Evolutionary conservation across 305 asterid genomes (phyloP), one percentile per base, ranked within the genome.

Genomic region (Fraxinus sp.): DNA sequence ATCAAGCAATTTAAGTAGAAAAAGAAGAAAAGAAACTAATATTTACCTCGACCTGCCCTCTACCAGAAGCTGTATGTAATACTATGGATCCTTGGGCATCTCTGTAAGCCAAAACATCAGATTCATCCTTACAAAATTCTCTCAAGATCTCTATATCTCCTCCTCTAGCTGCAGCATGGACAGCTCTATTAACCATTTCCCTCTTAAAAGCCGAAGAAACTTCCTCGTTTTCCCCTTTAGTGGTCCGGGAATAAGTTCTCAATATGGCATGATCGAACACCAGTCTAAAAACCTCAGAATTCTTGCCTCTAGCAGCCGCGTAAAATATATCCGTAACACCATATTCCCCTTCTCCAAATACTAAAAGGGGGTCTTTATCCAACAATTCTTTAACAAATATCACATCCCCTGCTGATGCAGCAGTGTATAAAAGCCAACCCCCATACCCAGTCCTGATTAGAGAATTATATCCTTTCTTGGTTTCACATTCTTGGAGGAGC

Each of bases 401-500:
- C 49, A 84, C 43, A 43, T 95, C 98, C 8, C 97, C 98, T 0
- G 97, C 94, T 0, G 97, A 83, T 39, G 98, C 95, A 20, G 98
- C 98, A 9, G 97, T 92, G 90, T 95, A 95, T 30, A 94, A 84
- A 49, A 95, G 95, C 98, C 98, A 95, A 3, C 98, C 98, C 2
- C 98, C 98, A 77, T 92, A 95, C 33, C 98, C 98, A 30, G 95
- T 97, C 77, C 90, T 79, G 79, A 93, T 89, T 78, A 95, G 72
- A 5, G 97, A 91, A 32, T 91, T 95, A 5, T 80, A 86, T 20
- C 95, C 94, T 37, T 79, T 83, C 62, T 79, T 87, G 43, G 81
- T 81, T 30, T 95, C 92, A 41, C 94, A 89, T 41, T 90, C 96
- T 1, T 85, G 90, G 37, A 92, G 81, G 22, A 95, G 95, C 41